Percentiles rank a stretch among this genome's conserved stretches.
Evolutionary conservation across 2,329 filamentous ascomycete genomes (phyloP).

Genomic region (Laburnicola sp.): DNA sequence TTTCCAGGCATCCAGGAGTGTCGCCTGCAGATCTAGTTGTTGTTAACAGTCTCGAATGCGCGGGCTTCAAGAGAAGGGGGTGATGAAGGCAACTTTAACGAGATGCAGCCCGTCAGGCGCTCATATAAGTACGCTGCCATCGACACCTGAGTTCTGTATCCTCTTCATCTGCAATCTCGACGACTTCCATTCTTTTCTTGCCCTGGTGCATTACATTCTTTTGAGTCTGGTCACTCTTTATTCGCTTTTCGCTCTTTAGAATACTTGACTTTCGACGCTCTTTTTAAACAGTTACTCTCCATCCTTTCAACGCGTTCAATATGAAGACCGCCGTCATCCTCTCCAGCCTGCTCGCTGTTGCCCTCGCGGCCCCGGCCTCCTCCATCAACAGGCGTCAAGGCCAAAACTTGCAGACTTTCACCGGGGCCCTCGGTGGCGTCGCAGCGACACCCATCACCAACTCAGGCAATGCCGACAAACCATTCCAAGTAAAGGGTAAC

Average conservation of each 20-base stretch:
- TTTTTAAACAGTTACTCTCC: not conserved
- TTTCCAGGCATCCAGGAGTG: slow-evolving; percentile 17
- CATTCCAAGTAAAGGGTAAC: slow-evolving; percentile 36
- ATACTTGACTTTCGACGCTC: not conserved
- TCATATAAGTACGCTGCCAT: slow-evolving; percentile 11
- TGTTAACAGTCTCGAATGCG: slow-evolving; percentile 11
- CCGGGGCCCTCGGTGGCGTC: slow-evolving; percentile 29
- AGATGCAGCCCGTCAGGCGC: not conserved
- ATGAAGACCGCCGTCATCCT: slow-evolving; percentile 29
- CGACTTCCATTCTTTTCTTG: slow-evolving; percentile 12
- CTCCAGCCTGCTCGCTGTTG: slow-evolving; percentile 20
- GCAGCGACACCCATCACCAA: slow-evolving; percentile 25
- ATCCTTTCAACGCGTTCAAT: slow-evolving; percentile 9
- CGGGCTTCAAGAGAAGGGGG: not conserved
- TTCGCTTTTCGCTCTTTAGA: slow-evolving; percentile 11
- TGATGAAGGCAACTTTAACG: not conserved
- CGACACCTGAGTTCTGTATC: not conserved
- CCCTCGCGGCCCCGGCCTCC: slow-evolving; percentile 18
- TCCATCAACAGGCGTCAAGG: slow-evolving; percentile 13
- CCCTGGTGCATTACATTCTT: slow-evolving; percentile 27
- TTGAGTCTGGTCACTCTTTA: slow-evolving; percentile 37
- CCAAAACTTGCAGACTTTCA: slow-evolving; percentile 30
- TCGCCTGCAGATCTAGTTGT: slow-evolving; percentile 10
- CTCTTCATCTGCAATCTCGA: not conserved
- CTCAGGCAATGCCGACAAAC: slow-evolving; percentile 48